Percentiles rank a stretch among this genome's conserved stretches.
These are phyloP conservation scores for Rhododendron griersonianum DNA, from an alignment of 148 eudicot genomes.

Conservation along the genomic window DNA sequence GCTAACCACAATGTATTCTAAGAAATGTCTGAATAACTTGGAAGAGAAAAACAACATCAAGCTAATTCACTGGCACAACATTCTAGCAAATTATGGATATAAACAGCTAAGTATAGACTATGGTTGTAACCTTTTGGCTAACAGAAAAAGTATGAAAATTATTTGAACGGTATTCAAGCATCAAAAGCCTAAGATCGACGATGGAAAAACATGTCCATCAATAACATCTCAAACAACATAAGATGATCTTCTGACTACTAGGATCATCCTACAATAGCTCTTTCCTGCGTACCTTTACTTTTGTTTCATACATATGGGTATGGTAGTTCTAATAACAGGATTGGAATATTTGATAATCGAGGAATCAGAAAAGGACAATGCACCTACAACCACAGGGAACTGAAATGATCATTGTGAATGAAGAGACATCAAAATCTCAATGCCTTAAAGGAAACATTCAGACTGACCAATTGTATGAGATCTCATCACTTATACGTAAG, in stretches of 20 bases:
- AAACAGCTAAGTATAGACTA: neutral
- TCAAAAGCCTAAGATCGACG: neutral
- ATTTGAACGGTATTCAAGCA: neutral
- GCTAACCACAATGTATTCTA: neutral
- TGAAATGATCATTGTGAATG: neutral
- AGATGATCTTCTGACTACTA: neutral
- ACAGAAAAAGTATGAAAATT: neutral
- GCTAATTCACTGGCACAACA: neutral
- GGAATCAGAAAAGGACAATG: neutral
- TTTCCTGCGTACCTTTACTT: neutral
- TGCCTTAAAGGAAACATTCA: neutral
- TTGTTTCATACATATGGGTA: neutral
- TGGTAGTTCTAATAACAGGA: neutral
- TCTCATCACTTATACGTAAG: neutral
- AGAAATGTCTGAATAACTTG: neutral
- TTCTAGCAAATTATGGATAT: neutral
- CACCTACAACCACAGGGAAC: neutral
- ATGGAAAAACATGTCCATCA: neutral
- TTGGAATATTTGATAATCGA: neutral
- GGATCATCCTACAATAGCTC: neutral
- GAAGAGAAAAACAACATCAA: neutral
- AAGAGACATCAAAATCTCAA: neutral
- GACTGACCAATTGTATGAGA: neutral
- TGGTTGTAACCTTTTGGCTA: neutral
- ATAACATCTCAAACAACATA: neutral